Evolutionary conservation across 2,329 filamentous ascomycete species (phyloP).

Genomic region (Colletotrichum musae): DNA sequence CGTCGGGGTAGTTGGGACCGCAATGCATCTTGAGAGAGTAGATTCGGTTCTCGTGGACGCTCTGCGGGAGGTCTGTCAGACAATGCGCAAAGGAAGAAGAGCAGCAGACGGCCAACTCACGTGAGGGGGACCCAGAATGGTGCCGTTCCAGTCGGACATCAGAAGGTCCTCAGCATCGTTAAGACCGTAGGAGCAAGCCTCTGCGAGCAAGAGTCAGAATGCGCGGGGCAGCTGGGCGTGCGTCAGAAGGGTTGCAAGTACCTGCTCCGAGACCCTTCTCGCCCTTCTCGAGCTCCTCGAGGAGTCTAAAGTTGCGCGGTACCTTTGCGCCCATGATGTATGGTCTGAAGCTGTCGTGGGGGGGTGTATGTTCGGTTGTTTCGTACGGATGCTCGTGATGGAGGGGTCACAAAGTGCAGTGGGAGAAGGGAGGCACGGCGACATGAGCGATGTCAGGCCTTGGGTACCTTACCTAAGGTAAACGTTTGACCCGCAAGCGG

Average conservation of each 20-base stretch:
- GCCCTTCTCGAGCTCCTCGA: slow-evolving; percentile 98
- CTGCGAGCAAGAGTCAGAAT: slow-evolving; percentile 60
- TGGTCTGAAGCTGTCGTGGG: slow-evolving; percentile 8
- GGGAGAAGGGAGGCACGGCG: slow-evolving; percentile 7
- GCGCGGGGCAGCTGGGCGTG: slow-evolving; percentile 4
- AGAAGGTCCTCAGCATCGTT: slow-evolving; percentile 94
- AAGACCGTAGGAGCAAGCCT: slow-evolving; percentile 97
- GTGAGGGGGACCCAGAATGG: slow-evolving; percentile 95
- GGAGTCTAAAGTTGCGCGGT: slow-evolving; percentile 94
- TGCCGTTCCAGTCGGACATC: slow-evolving; percentile 99
- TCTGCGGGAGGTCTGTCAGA: slow-evolving; percentile 64
- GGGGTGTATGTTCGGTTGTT: slow-evolving; percentile 12
- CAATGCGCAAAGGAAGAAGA: background rate
- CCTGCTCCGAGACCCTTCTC: slow-evolving; percentile 97
- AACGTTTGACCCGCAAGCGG: background rate
- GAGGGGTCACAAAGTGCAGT: slow-evolving; percentile 32
- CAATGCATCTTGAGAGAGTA: slow-evolving; percentile 99
- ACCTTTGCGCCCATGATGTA: slow-evolving; percentile 70
- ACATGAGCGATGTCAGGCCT: slow-evolving; percentile 2
- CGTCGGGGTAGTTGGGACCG: slow-evolving; percentile 88
- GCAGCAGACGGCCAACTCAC: slow-evolving; percentile 67
- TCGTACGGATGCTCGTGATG: slow-evolving; percentile 22
- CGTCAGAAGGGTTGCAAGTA: slow-evolving; percentile 55
- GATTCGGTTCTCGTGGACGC: slow-evolving; percentile 98
- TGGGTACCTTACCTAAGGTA: background rate